Base-by-base conservation (phyloP, 2,329 filamentous ascomycete genomes). In the Aspergillus sp. region DNA sequence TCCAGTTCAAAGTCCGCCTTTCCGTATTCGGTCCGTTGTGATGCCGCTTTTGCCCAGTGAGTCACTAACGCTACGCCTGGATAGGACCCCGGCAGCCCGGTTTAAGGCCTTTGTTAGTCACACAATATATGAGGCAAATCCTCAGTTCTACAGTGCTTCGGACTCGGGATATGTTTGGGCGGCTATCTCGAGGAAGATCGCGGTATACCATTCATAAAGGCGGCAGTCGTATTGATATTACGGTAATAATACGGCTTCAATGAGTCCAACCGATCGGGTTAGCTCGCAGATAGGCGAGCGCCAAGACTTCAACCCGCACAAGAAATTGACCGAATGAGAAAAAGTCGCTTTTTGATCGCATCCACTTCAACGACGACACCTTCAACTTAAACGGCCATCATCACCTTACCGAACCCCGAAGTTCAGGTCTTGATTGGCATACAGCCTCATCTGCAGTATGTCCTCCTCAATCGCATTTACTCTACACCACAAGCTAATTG, bases 371-470 rank as follows among this genome's bases (percentile, higher is more conserved):
- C 30, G 41, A 45, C 51, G 22, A 53, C 43, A 47, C 36, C 34
- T 22, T 39, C 32, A 48, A 15, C 34, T 64, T 61, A 67, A 11
- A 62, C 69, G 64, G 70, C 71, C 69, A 73, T 89, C 87, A 89
- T 90, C 88, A 91, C 88, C 83, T 90, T 89, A 87, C 88, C 87
- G 88, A 81, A 85, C 87, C 84, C 74, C 69, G 77, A 76, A 82
- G 85, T 89, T 89, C 88, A 89, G 90, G 89, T 92, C 89, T 84
- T 91, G 89, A 90, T 85, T 87, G 85, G 78, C 74, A 70, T 69
- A 66, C 68, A 65, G 64, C 63, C 66, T 67, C 65, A 57, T 63
- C 62, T 64, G 47, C 51, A 59, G 65, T 67, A 67, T 57, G 63
- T 60, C 53, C 11, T 41, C 11, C 38, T n/a, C 11, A 17, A 11